A percentile compares a stretch with the other conserved stretches of the same genome.
These are phyloP conservation scores for Coemansia guatemalensis DNA, from an alignment of 192 early-diverging fungal genomes.

Conservation along the genomic window DNA sequence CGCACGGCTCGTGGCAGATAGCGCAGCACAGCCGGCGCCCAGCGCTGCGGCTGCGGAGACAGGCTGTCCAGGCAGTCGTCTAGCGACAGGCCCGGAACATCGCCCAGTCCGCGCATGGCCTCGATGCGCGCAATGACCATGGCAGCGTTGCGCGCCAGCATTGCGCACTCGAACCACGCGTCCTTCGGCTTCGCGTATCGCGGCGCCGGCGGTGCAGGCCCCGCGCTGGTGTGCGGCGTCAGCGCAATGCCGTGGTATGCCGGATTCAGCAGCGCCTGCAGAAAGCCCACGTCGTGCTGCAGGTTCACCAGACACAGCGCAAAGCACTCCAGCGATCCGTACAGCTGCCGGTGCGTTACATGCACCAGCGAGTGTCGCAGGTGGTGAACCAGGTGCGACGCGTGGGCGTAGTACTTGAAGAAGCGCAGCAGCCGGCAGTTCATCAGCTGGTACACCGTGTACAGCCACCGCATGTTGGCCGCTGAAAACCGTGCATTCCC, in stretches of 20 bases:
- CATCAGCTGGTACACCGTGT: conserved; percentile 72
- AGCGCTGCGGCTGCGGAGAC: conserved; percentile 31
- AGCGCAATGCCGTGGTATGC: conserved; percentile 50
- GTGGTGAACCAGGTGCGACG: conserved; percentile 65
- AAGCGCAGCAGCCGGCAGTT: conserved; percentile 72
- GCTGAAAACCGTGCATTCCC: conserved; percentile 48
- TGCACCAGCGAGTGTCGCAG: conserved; percentile 67
- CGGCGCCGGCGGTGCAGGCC: conserved; percentile 3
- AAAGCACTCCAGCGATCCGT: conserved; percentile 69
- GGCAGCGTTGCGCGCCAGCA: conserved; percentile 53
- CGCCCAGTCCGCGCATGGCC: conserved; percentile 48
- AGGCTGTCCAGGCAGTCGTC: conserved; percentile 47
- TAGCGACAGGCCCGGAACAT: conserved; percentile 37
- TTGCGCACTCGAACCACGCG: conserved; percentile 53
- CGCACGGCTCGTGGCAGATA: conserved; percentile 41
- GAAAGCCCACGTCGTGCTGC: conserved; percentile 52
- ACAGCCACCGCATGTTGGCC: conserved; percentile 63
- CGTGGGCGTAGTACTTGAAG: conserved; percentile 69
- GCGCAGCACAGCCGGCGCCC: conserved; percentile 46
- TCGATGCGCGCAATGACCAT: conserved; percentile 51
- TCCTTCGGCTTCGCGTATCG: conserved; percentile 43
- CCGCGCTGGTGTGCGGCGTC: conserved; percentile 40
- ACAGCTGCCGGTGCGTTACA: conserved; percentile 65
- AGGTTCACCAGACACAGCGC: conserved; percentile 60
- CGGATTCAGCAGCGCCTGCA: conserved; percentile 51